Base-by-base conservation (phyloP, 1,284 basidiomycete species). In the Thelephora terrestris region DNA sequence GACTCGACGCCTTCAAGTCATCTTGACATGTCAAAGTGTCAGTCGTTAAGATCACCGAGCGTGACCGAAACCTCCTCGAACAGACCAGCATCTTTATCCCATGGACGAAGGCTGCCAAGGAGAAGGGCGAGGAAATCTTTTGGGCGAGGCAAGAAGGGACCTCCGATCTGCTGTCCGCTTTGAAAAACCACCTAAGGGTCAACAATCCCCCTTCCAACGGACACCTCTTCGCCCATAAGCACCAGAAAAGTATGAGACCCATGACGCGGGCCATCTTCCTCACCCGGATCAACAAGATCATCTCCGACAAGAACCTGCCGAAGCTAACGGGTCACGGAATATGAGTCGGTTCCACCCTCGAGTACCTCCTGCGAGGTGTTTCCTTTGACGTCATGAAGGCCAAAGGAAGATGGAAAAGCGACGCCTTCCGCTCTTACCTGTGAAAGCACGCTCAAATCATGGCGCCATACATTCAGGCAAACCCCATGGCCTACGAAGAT, bases 371-470 rank as follows among this genome's bases (percentile, higher is more conserved):
- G 7, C 52, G 50, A 9, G 50, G 50, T 3, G 42, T 52, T 1
- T 50, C 52, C 7, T 55, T 55, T 20, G 54, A 52, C 9, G 51
- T 53, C 10, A 47, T 53, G 12, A 52, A 52, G 20, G 27, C 50
- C 12, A 44, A 49, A 36, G 52, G 52, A 12, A 47, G 52, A 12
- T 54, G 52, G 52, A 27, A 23, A 23, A 38, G 51, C 23, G 45
- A 53, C 20, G 14, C 51, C 2, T 53, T 53, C 45, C 43, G 32
- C 21, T 24, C 40, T 14, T 53, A 52, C 43, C 52, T 53, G 14
- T 29, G 52, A 7, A 35, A 35, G 20, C 52, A n/a, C n/a, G n/a
- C n/a, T n/a, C n/a, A n/a, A n/a, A n/a, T n/a, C n/a, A n/a, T n/a
- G n/a, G n/a, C n/a, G 52, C 40, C n/a, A 12, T 36, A 12, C 34